These are phyloP conservation scores for Hirschioporus abietinus DNA, from an alignment of 768 basidiomycete species.

Conservation along the genomic window DNA sequence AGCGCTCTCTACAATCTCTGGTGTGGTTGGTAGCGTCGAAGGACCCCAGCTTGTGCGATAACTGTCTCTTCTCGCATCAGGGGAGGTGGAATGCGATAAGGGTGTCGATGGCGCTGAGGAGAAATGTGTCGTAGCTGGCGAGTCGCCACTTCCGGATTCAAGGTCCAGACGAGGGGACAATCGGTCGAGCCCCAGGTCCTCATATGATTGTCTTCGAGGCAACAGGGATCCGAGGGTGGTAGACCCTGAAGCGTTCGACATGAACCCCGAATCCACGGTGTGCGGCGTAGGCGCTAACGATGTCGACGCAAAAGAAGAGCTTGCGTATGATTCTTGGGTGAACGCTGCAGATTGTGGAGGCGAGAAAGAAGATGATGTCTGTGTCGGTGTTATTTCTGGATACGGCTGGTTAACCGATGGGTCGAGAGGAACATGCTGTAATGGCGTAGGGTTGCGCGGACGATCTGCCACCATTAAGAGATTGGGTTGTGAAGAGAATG, in stretches of 20 bases:
- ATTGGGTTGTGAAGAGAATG: background rate
- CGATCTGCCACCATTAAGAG: conserved; percentile 19
- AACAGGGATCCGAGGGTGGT: conserved; percentile 30
- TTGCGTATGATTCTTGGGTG: conserved; percentile 5
- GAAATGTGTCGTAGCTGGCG: background rate
- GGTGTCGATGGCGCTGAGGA: background rate
- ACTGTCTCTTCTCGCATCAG: background rate
- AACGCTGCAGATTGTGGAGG: conserved; percentile 12
- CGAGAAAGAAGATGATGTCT: conserved; percentile 14
- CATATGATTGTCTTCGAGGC: conserved; percentile 25
- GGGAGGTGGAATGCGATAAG: background rate
- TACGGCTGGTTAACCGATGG: conserved; percentile 38
- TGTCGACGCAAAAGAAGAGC: conserved; percentile 7
- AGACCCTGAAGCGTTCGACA: conserved; percentile 27
- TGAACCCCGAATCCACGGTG: conserved; percentile 23
- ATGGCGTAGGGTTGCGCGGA: conserved; percentile 50
- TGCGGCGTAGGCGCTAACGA: conserved; percentile 15
- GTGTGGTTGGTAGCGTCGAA: background rate
- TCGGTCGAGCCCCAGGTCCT: background rate
- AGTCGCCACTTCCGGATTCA: background rate
- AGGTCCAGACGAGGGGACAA: background rate
- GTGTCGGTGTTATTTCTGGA: conserved; percentile 34
- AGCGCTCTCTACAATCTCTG: background rate
- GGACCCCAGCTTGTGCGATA: background rate
- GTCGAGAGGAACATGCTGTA: conserved; percentile 36